These are phyloP conservation scores for Volvox africanus DNA, from an alignment of 139 green algal species.

Conservation along the genomic window DNA sequence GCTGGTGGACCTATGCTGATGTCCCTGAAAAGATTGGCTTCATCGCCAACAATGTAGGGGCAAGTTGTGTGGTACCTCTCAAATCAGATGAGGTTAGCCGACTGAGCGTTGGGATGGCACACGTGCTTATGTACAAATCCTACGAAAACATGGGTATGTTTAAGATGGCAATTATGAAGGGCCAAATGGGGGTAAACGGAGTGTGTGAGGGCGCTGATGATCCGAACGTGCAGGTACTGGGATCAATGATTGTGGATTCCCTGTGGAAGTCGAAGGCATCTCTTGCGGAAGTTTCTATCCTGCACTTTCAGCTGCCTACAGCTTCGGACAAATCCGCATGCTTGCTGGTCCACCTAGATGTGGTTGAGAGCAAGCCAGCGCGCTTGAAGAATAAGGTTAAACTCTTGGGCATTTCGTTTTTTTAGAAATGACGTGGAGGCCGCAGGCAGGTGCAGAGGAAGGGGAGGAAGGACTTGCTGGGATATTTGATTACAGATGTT, in stretches of 20 bases:
- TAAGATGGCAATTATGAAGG: neutral
- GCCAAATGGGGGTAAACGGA: neutral
- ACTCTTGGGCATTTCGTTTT: neutral
- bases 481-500: no score
- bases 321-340: no score
- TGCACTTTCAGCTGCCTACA: neutral
- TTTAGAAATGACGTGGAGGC: neutral
- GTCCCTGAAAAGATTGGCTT: neutral
- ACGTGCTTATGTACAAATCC: neutral
- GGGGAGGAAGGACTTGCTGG: no score
- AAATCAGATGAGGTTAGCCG: neutral
- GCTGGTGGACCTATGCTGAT: neutral
- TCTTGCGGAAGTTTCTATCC: neutral
- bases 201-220: neutral
- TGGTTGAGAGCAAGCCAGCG: no score
- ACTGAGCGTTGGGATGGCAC: neutral
- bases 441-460: no score
- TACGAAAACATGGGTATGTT: neutral
- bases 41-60: neutral
- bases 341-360: no score
- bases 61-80: neutral
- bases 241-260: neutral
- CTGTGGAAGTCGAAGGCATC: neutral
- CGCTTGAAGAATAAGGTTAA: neutral
- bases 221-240: neutral